These are phyloP conservation scores for Stemphylium lycopersici DNA, from an alignment of 2,329 filamentous ascomycete genomes.

Conservation along the genomic window DNA sequence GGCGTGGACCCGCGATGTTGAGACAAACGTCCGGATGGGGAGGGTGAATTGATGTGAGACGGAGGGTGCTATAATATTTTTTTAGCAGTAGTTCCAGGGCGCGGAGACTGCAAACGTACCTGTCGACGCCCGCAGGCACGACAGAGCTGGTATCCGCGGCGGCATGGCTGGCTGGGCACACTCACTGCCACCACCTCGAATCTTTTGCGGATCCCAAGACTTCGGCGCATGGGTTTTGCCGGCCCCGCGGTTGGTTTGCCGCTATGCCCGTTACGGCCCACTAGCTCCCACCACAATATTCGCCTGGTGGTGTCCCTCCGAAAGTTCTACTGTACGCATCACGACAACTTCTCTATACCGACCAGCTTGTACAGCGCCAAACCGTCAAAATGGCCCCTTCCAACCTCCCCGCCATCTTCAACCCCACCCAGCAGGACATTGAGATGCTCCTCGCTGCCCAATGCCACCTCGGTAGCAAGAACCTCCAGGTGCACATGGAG, in stretches of 20 bases:
- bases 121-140: slow-evolving; percentile 52
- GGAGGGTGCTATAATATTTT: slow-evolving; percentile 16
- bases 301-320: slow-evolving; percentile 20
- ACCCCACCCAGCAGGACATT: slow-evolving; percentile 97
- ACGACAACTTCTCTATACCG: slow-evolving; percentile 27
- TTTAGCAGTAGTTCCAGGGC: neutral
- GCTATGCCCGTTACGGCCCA: slow-evolving; percentile 14
- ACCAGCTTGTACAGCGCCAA: slow-evolving; percentile 40
- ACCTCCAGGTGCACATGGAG: slow-evolving; percentile 99
- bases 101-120: slow-evolving; percentile 29
- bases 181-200: slow-evolving; percentile 17
- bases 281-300: slow-evolving; percentile 25
- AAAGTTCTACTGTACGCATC: slow-evolving; percentile 32
- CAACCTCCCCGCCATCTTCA: slow-evolving; percentile 94
- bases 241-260: slow-evolving; percentile 4
- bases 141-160: slow-evolving; percentile 54
- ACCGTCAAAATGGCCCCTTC: slow-evolving; percentile 84
- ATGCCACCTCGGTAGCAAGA: slow-evolving; percentile 97
- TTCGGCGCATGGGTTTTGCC: slow-evolving; percentile 12
- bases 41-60: slow-evolving; percentile 53
- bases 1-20: slow-evolving; percentile 68
- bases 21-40: slow-evolving; percentile 64
- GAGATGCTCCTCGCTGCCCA: slow-evolving; percentile 99
- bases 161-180: slow-evolving; percentile 48
- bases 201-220: slow-evolving; percentile 20